Conservation (phyloP, 2,329 filamentous ascomycete genomes). For the Penicillium sp. region DNA sequence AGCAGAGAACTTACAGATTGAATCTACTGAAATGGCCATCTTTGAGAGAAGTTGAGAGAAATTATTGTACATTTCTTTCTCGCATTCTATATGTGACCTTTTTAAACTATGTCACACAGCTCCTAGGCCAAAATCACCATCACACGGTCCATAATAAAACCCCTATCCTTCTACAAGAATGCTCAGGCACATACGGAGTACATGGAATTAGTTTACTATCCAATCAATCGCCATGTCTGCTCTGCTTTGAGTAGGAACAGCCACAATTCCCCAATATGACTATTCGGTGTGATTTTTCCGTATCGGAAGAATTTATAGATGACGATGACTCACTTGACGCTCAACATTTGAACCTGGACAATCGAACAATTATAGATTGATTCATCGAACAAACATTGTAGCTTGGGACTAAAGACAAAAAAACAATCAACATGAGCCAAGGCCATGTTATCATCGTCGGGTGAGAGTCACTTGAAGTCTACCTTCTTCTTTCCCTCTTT, state of each 20-base stretch:
- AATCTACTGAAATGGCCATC: neutral
- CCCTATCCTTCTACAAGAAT: neutral
- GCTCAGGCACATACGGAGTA: neutral
- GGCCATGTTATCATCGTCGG: neutral
- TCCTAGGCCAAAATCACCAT: neutral
- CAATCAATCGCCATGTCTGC: neutral
- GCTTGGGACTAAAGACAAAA: neutral
- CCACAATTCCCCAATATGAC: neutral
- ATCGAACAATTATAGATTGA: neutral
- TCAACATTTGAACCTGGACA: neutral
- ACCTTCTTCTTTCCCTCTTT: neutral
- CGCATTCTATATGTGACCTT: no score
- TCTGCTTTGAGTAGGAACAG: neutral
- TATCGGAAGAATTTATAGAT: neutral
- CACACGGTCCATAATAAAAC: neutral
- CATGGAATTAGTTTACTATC: neutral
- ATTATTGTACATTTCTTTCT: no score
- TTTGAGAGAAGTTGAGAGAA: neutral
- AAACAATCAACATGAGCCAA: neutral
- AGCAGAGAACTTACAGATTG: no score
- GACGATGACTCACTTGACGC: neutral
- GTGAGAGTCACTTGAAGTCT: neutral
- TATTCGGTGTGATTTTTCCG: neutral
- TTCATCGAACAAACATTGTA: neutral
- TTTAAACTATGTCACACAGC: neutral